A percentile compares a stretch with the other conserved stretches of the same genome.
These are phyloP conservation scores for Pachysandra terminalis DNA, from an alignment of 164 flowering plant species.

Conservation along the genomic window DNA sequence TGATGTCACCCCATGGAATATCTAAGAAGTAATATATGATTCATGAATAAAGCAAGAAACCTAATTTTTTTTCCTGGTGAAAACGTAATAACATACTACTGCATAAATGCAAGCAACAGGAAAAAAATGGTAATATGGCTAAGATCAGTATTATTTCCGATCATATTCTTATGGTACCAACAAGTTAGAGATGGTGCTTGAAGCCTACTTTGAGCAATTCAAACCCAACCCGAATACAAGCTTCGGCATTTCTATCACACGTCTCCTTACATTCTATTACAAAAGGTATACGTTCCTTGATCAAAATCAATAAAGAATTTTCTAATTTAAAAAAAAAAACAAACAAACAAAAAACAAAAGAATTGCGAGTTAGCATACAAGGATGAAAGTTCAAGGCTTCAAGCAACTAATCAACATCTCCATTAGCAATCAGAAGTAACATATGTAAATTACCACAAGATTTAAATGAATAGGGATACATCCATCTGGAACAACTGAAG, in stretches of 20 bases:
- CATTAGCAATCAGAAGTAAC: neutral
- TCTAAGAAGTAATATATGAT: too few relatives aligned
- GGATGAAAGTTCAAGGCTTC: neutral
- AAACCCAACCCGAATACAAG: neutral
- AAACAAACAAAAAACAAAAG: too few relatives aligned
- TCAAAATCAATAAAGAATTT: neutral
- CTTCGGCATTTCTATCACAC: neutral
- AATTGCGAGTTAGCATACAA: neutral
- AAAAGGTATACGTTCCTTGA: neutral
- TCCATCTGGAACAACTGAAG: slow-evolving; percentile 46
- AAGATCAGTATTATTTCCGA: neutral
- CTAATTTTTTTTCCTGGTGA: too few relatives aligned
- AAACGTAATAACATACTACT: neutral
- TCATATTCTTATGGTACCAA: neutral
- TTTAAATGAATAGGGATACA: slow-evolving; percentile 77
- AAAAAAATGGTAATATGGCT: neutral
- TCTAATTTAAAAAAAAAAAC: too few relatives aligned
- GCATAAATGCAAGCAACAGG: neutral
- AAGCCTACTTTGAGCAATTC: neutral
- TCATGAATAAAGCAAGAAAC: too few relatives aligned
- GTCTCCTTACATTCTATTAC: neutral
- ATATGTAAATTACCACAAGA: slow-evolving; percentile 64
- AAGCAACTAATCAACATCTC: neutral
- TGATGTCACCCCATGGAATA: too few relatives aligned
- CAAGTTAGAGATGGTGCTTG: neutral